Percentiles rank a stretch among this genome's conserved stretches.
phyloP scores from a whole-genome alignment of 805 yeast genomes.

The Zygoascus biomembranicola region DNA sequence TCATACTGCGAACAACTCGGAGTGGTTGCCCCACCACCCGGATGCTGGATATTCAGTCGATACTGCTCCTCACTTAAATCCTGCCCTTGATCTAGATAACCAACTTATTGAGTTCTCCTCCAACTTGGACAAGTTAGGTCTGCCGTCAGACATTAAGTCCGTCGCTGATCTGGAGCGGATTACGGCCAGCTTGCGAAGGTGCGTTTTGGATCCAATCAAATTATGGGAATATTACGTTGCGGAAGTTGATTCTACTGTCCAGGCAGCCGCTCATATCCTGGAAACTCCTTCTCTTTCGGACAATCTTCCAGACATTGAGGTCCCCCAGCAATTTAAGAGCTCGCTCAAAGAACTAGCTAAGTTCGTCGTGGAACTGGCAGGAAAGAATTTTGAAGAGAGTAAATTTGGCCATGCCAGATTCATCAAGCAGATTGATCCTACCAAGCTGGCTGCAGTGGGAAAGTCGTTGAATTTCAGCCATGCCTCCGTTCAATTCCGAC shows the following conservation, averaged over 20 bases:
- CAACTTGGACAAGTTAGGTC: constrained; percentile 47
- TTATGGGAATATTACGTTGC: constrained; percentile 88
- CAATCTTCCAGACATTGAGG: constrained; percentile 40
- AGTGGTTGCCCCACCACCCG: constrained; percentile 79
- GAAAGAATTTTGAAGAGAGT: constrained; percentile 24
- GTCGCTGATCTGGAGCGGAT: constrained; percentile 50
- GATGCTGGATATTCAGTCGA: constrained; percentile 79
- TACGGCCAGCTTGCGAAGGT: constrained; percentile 58
- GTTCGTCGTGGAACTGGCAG: constrained; percentile 36
- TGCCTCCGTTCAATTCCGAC: constrained; percentile 33
- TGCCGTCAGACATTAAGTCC: constrained; percentile 47
- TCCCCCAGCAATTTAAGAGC: constrained; percentile 20
- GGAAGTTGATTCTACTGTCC: constrained; percentile 40
- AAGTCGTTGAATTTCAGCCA: constrained; percentile 18
- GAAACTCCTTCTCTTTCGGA: constrained; percentile 19
- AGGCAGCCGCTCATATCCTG: constrained; percentile 20
- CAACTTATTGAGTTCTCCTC: constrained; percentile 58
- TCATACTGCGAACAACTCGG: constrained; percentile 88
- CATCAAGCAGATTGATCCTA: constrained; percentile 45
- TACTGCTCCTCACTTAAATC: constrained; percentile 80
- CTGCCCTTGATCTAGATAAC: constrained; percentile 80
- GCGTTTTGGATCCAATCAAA: constrained; percentile 57
- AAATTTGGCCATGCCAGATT: constrained; percentile 44
- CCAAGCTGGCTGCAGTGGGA: constrained; percentile 46
- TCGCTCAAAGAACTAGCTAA: constrained; percentile 38